A percentile compares a stretch with the other conserved stretches of the same genome.
Conservation (phyloP, 106 monocot species). For the Dendrobium huoshanense region DNA sequence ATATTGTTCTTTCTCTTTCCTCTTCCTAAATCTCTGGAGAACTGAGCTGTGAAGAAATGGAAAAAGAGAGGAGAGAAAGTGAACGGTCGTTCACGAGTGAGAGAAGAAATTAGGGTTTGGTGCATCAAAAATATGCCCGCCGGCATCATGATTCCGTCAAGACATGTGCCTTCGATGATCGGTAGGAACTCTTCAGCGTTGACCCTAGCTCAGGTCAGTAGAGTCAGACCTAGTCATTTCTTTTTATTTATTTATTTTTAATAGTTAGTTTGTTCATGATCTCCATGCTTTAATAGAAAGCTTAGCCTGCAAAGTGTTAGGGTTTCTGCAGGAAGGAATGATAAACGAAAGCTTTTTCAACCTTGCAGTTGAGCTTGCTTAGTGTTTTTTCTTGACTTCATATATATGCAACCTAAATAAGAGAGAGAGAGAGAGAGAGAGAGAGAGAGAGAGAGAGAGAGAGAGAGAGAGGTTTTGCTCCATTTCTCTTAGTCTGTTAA, state of each 20-base stretch:
- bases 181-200: slow-evolving; percentile 47
- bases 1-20: background rate
- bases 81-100: slow-evolving; percentile 8
- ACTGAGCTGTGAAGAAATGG: background rate
- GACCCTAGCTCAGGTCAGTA: slow-evolving; percentile 52
- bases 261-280: background rate
- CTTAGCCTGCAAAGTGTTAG: background rate
- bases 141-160: slow-evolving; percentile 77
- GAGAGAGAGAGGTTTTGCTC: background rate
- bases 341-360: background rate
- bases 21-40: background rate
- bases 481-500: background rate
- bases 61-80: background rate
- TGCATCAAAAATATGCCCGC: slow-evolving; percentile 33
- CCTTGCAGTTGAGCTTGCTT: background rate
- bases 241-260: background rate
- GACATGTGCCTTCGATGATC: slow-evolving; percentile 51
- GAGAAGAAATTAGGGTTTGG: slow-evolving; percentile 14
- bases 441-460: background rate
- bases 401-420: background rate
- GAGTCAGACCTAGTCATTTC: background rate
- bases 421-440: background rate
- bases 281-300: background rate
- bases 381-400: no score
- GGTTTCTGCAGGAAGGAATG: background rate